phyloP scores from a whole-genome alignment of 768 basidiomycete genomes.

The Hortiboletus campestris region DNA sequence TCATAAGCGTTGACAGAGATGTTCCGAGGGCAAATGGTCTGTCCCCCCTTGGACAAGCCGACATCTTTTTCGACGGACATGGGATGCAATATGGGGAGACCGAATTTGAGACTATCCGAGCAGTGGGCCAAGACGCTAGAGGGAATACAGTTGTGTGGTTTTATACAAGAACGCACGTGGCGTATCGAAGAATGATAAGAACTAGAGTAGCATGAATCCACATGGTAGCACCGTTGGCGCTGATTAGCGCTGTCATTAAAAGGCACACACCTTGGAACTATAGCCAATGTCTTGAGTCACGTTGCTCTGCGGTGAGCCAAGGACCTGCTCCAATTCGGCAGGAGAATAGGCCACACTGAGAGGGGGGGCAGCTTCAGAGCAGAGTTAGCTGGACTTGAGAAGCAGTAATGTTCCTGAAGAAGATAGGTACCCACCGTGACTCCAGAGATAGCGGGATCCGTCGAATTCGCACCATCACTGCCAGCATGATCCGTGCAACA shows the following conservation, averaged over 20 bases:
- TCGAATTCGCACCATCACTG: not conserved
- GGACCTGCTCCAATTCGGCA: not conserved
- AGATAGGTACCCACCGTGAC: too few species aligned
- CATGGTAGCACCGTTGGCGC: not conserved
- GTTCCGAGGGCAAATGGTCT: constrained; percentile 12
- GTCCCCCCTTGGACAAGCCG: constrained; percentile 5
- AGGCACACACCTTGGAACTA: constrained; percentile 8
- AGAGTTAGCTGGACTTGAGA: constrained; percentile 10
- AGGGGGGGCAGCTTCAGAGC: not conserved
- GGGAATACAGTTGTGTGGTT: not conserved
- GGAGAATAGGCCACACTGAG: not conserved
- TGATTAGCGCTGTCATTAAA: constrained; percentile 2
- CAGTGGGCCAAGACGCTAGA: not conserved
- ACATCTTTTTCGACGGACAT: constrained; percentile 25
- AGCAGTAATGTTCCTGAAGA: not conserved
- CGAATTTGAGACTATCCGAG: not conserved
- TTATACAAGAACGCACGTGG: constrained; percentile 31
- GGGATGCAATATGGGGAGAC: not conserved
- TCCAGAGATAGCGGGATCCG: not conserved
- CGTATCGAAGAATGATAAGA: not conserved
- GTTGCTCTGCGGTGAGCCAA: not conserved
- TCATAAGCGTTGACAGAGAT: constrained; percentile 26
- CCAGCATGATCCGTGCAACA: not conserved
- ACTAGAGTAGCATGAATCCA: not conserved
- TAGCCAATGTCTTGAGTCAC: not conserved